phyloP scores from a whole-genome alignment of 495 filamentous ascomycete genomes.

The Talaromyces thailandensis region DNA sequence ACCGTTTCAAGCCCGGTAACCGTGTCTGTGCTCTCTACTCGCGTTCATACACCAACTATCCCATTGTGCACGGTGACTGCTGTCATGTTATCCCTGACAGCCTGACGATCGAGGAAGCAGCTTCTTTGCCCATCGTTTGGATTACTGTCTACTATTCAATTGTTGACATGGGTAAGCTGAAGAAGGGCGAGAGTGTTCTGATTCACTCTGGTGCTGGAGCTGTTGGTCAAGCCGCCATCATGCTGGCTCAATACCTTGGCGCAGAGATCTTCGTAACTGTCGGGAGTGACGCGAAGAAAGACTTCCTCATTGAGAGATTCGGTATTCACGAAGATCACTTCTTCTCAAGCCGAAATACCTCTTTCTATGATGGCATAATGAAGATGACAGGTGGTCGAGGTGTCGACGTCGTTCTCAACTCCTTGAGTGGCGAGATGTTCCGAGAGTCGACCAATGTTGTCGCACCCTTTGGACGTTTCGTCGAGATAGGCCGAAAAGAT shows the following conservation, averaged over 20 bases:
- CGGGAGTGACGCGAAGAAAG: conserved; percentile 35
- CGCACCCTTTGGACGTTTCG: conserved; percentile 17
- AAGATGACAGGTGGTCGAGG: conserved; percentile 11
- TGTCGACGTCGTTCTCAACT: conserved; percentile 52
- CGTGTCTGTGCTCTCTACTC: conserved; percentile 41
- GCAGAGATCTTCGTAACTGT: conserved; percentile 55
- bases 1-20: conserved; percentile 38
- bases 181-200: conserved; percentile 45
- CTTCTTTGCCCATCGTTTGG: conserved; percentile 50
- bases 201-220: conserved; percentile 52
- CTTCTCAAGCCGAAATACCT: conserved; percentile 32
- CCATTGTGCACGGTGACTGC: conserved; percentile 16
- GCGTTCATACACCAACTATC: conserved; percentile 22
- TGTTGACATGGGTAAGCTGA: conserved; percentile 22
- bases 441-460: conserved; percentile 9
- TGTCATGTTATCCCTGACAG: conserved; percentile 29
- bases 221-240: conserved; percentile 55
- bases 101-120: conserved; percentile 43
- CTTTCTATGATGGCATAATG: conserved; percentile 21
- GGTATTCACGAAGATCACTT: conserved; percentile 32
- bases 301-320: conserved; percentile 27
- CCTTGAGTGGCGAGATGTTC: conserved; percentile 21
- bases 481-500: conserved; percentile 13
- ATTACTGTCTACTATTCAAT: conserved; percentile 52
- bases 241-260: conserved; percentile 44